Conservation (phyloP, 192 early-diverging fungal genomes). For the Gryganskiella cystojenkinii region DNA sequence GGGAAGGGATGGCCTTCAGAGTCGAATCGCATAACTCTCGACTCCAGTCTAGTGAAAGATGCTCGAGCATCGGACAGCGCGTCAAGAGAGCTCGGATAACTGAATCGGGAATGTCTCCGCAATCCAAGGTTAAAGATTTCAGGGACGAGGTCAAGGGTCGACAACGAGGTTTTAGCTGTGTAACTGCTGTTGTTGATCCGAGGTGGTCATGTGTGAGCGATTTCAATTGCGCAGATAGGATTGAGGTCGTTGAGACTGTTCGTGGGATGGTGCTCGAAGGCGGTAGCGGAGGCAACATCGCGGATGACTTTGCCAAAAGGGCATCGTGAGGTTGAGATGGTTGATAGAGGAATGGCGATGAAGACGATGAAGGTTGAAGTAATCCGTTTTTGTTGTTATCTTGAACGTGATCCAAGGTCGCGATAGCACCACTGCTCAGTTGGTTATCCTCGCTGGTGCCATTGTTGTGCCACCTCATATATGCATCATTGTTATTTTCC, state of each 20-base stretch:
- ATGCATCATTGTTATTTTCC: slow-evolving; percentile 1
- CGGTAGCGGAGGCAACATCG: neutral
- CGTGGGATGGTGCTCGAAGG: neutral
- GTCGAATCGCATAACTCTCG: slow-evolving; percentile 28
- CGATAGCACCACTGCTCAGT: neutral
- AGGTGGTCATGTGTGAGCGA: neutral
- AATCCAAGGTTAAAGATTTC: slow-evolving; percentile 27
- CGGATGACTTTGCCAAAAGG: too few relatives aligned
- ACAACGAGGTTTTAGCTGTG: neutral
- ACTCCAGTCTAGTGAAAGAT: slow-evolving; percentile 32
- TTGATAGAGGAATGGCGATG: too few relatives aligned
- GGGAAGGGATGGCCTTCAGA: neutral
- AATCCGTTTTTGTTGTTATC: too few relatives aligned
- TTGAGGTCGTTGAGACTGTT: slow-evolving; percentile 6
- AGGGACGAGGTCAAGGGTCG: slow-evolving; percentile 16
- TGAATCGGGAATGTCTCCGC: slow-evolving; percentile 43
- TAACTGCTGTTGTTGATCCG: neutral
- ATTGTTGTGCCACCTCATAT: neutral
- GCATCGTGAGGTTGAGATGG: too few relatives aligned
- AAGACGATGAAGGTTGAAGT: too few relatives aligned
- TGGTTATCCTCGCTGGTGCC: too few relatives aligned
- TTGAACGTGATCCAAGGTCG: neutral
- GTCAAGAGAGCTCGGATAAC: slow-evolving; percentile 37
- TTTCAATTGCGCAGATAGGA: slow-evolving; percentile 32
- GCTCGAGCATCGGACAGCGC: slow-evolving; percentile 22